A percentile compares a stretch with the other conserved stretches of the same genome.
Conservation (phyloP, 2,329 filamentous ascomycete genomes). For the Xylariaceae sp. region DNA sequence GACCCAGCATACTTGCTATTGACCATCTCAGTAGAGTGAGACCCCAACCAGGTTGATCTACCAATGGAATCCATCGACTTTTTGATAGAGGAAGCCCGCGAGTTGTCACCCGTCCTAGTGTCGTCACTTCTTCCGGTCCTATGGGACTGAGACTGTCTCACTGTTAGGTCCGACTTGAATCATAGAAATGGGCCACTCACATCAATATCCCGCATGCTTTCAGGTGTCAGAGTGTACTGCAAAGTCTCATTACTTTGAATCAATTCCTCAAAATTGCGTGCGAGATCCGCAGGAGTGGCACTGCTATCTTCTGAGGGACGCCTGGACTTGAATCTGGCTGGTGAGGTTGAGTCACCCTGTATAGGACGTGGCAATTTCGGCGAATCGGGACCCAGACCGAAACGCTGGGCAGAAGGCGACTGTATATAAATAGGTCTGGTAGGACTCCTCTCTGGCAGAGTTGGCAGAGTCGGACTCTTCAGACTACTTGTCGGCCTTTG, state of each 20-base stretch:
- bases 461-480: constrained; percentile 28
- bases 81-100: constrained; percentile 42
- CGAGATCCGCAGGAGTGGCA: constrained; percentile 50
- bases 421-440: constrained; percentile 24
- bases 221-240: constrained; percentile 75
- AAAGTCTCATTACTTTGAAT: constrained; percentile 80
- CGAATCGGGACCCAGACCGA: constrained; percentile 26
- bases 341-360: constrained; percentile 45
- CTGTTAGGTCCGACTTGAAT: constrained; percentile 21
- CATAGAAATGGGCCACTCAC: constrained; percentile 41
- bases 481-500: constrained; percentile 20
- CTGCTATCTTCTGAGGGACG: constrained; percentile 55
- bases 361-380: constrained; percentile 33
- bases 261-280: constrained; percentile 68
- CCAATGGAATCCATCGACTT: constrained; percentile 38
- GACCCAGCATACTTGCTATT: constrained; percentile 29
- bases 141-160: constrained; percentile 37
- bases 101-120: constrained; percentile 34
- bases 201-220: constrained; percentile 71
- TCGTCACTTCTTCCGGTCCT: constrained; percentile 46
- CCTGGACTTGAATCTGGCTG: constrained; percentile 47
- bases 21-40: constrained; percentile 33
- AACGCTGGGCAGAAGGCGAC: constrained; percentile 17
- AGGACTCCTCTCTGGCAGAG: constrained; percentile 30
- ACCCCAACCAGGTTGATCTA: constrained; percentile 35